Percentiles rank a stretch among this genome's conserved stretches.
These are phyloP conservation scores for Melaleuca quinquenervia DNA, from an alignment of 345 rosid species.

Conservation along the genomic window DNA sequence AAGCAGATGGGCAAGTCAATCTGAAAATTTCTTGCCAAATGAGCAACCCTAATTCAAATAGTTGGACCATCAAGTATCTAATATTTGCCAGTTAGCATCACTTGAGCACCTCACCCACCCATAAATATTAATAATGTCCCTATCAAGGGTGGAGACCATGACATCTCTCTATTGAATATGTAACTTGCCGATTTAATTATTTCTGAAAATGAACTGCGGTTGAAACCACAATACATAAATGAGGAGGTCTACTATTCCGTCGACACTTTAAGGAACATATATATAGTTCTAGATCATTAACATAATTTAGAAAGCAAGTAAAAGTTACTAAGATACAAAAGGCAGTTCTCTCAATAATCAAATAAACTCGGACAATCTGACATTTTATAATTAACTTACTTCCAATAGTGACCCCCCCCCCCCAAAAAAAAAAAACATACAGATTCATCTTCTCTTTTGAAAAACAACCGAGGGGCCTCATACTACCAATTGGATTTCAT, in stretches of 20 bases:
- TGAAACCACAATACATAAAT: neutral
- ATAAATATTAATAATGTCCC: neutral
- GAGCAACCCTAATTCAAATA: neutral
- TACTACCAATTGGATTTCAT: neutral
- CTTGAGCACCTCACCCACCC: neutral
- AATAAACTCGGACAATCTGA: neutral
- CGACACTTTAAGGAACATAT: neutral
- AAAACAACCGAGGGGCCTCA: neutral
- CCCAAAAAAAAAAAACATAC: neutral
- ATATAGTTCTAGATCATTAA: neutral
- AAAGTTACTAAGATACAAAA: neutral
- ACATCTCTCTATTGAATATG: neutral
- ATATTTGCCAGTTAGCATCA: neutral
- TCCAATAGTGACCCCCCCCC: no score
- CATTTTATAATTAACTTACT: no score
- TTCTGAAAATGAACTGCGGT: neutral
- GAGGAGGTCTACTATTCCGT: neutral
- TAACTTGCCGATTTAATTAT: neutral
- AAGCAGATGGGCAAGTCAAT: neutral
- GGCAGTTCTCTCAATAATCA: neutral
- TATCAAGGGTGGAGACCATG: neutral
- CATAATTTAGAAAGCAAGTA: neutral
- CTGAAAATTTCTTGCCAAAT: neutral
- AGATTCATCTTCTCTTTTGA: neutral
- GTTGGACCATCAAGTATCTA: neutral